Percentiles rank a stretch among this genome's conserved stretches.
Conservation (phyloP, 2,329 filamentous ascomycete genomes). For the Pseudopyrenochaeta lycopersici region DNA sequence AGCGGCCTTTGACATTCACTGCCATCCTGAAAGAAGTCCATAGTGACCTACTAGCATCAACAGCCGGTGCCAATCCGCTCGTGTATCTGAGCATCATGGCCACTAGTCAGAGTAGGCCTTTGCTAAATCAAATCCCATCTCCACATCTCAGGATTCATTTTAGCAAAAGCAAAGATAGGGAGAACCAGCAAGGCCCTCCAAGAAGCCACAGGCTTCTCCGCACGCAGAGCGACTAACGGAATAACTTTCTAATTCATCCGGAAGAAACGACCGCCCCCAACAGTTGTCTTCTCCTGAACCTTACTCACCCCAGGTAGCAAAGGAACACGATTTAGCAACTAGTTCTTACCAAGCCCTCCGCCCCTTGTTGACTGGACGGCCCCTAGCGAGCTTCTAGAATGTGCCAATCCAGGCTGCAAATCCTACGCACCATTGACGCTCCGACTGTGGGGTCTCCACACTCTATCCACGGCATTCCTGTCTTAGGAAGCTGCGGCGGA, state of each 20-base stretch:
- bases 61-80: constrained; percentile 26
- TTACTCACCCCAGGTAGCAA: constrained; percentile 1
- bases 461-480: constrained; percentile 10
- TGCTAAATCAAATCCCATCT: constrained; percentile 5
- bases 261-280: constrained; percentile 1
- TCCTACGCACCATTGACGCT: not conserved
- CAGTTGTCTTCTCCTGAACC: not conserved
- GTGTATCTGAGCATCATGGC: constrained; percentile 20
- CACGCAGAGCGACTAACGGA: constrained; percentile 20
- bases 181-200: constrained; percentile 2
- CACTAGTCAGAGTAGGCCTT: constrained; percentile 14
- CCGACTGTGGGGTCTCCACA: constrained; percentile 33
- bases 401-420: too few relatives aligned
- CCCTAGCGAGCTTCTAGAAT: not conserved
- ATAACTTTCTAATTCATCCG: constrained; percentile 13
- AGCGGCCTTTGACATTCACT: constrained; percentile 12
- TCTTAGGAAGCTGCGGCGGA: constrained; percentile 14
- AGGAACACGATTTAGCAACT: not conserved
- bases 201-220: constrained; percentile 13
- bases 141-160: constrained; percentile 14
- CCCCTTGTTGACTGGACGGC: constrained; percentile 28
- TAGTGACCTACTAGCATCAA: constrained; percentile 8
- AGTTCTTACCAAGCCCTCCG: constrained; percentile 11
- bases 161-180: constrained; percentile 26
- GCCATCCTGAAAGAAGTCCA: constrained; percentile 10